Base-by-base conservation (phyloP, 2,329 filamentous ascomycete species). In the Acrocalymma vagum region DNA sequence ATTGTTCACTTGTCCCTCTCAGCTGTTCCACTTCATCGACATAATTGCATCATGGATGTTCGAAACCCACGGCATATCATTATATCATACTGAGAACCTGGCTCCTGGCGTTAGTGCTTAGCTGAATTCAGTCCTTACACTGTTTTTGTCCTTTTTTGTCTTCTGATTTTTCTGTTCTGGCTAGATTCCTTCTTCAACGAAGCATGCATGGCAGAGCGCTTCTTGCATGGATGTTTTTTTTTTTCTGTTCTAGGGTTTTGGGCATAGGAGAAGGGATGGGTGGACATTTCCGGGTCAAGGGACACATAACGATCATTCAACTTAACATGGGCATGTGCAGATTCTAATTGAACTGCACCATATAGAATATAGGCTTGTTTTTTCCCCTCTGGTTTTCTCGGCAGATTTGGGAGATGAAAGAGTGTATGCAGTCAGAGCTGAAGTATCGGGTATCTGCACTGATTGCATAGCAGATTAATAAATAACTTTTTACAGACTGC, bases 171-270 rank as follows among this genome's bases (percentile, higher is more conserved):
- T 18, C 26, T 22, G 23, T 34, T 14, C 35, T 46, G 31, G 36
- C 33, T 9, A 18, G 35, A 16, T 18, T 36, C 38, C 16, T 32
- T 41, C 51, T 32, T 37, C 43, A 32, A 43, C 50, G 34, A 33
- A 44, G 51, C 55, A 55, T 59, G 48, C 48, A 53, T 47, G 48
- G 55, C 55, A 59, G 55, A 36, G 55, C 55, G 55, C 55, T 56
- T 51, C 36, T 59, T 55, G 55, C 51, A 59, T 55, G 43, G 42
- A 24, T 29, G 46, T 16, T 9, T 32, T 25, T 35, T 38, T 40
- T 39, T 22, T 26, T 21, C 7, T 30, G 22, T 23, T 22, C 18
- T 11, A 11, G 9, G 25, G 20, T 6, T 29, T n/a, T n/a, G n/a
- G n/a, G n/a, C 26, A 4, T 10, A 21, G 15, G 18, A n/a, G 20